Evolutionary conservation across 345 rosid genomes (phyloP).

Genomic region (Eucalyptus cladocalyx): DNA sequence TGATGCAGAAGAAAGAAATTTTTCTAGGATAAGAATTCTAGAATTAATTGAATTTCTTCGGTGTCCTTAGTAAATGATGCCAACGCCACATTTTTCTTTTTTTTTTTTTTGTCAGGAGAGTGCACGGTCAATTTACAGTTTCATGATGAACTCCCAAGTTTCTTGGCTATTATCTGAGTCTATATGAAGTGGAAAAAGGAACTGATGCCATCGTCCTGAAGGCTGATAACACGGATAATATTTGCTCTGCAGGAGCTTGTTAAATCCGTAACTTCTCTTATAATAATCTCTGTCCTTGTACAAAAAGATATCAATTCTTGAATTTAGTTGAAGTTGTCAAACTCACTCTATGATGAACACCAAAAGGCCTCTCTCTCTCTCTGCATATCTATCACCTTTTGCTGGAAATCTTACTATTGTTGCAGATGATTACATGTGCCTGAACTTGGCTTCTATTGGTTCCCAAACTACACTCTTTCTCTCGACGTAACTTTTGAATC

Average conservation of each 20-base stretch:
- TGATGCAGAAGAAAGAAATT: background rate
- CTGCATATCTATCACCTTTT: background rate
- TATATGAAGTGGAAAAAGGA: background rate
- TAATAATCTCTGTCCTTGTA: background rate
- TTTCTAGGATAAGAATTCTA: background rate
- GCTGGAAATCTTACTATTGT: background rate
- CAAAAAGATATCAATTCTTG: background rate
- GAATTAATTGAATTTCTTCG: background rate
- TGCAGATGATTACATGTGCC: background rate
- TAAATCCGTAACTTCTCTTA: background rate
- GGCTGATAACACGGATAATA: background rate
- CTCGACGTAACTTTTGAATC: background rate
- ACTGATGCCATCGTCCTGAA: background rate
- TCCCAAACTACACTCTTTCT: background rate
- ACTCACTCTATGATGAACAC: background rate
- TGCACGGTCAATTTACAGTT: background rate
- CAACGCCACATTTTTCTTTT: background rate
- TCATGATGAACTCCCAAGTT: background rate
- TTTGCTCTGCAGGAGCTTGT: background rate
- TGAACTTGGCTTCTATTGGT: background rate
- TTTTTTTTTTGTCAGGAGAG: no score
- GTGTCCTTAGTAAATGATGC: background rate
- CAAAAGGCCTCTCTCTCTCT: background rate
- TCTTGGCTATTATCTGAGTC: background rate
- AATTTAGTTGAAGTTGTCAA: background rate